Percentiles rank a stretch among this genome's conserved stretches.
Conservation (phyloP, 2,329 filamentous ascomycete species). For the Dichotomopilus funicola region DNA sequence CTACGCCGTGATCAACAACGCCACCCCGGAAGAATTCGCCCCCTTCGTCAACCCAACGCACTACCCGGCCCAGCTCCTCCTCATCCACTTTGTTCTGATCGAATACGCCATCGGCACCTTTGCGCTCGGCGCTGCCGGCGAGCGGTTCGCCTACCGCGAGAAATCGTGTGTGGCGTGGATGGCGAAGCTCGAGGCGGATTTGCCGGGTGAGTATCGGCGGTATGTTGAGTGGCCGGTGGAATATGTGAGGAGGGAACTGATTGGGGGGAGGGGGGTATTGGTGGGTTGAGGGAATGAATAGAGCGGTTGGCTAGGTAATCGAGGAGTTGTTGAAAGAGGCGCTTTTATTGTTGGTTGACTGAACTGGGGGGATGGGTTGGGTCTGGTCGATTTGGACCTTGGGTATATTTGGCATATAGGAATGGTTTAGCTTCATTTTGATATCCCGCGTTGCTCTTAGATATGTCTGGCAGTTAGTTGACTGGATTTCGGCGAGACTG, state of each 20-base stretch:
- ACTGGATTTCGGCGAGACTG: too few species aligned
- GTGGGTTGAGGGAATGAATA: too few species aligned
- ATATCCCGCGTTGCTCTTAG: too few species aligned
- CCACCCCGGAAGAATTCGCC: slow-evolving; percentile 28
- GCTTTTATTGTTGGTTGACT: too few species aligned
- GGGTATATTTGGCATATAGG: too few species aligned
- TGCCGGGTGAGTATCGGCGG: slow-evolving; percentile 17
- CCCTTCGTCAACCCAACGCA: slow-evolving; percentile 29
- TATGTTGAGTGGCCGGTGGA: slow-evolving; percentile 20
- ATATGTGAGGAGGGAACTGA: slow-evolving; percentile 7
- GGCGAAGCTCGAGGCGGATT: slow-evolving; percentile 8
- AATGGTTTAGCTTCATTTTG: too few species aligned
- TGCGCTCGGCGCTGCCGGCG: slow-evolving; percentile 10
- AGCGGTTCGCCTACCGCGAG: slow-evolving; percentile 16
- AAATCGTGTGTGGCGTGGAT: slow-evolving; percentile 18
- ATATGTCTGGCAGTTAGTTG: too few species aligned
- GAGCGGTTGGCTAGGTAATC: neutral
- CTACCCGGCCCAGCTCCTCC: slow-evolving; percentile 29
- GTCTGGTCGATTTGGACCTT: too few species aligned
- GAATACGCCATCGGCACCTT: slow-evolving; percentile 21
- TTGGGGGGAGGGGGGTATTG: neutral
- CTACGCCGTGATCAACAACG: slow-evolving; percentile 27
- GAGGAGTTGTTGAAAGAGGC: neutral
- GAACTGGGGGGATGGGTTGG: too few species aligned
- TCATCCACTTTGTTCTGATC: slow-evolving; percentile 33